phyloP scores from a whole-genome alignment of 306 rosid species.

The Lotus japonicus region DNA sequence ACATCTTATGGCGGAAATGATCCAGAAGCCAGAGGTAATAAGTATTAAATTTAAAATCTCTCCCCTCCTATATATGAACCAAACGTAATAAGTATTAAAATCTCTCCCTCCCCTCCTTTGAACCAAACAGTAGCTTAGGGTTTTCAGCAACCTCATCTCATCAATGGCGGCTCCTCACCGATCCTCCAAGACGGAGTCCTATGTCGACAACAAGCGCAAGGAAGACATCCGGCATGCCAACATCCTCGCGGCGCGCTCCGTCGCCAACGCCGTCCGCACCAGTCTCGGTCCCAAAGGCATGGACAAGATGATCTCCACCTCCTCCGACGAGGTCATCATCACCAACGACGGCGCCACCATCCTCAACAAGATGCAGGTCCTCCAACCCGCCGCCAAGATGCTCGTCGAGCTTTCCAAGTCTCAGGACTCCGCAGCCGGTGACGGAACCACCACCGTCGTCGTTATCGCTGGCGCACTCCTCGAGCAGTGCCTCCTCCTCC shows the following conservation, averaged over 20 bases:
- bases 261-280: conserved; percentile 88
- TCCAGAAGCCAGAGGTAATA: too few relatives aligned
- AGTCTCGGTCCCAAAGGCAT: conserved; percentile 93
- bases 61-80: too few relatives aligned
- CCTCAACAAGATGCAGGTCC: conserved; percentile 94
- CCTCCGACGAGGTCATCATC: conserved; percentile 88
- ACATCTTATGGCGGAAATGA: too few relatives aligned
- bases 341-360: conserved; percentile 99
- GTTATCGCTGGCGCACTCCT: conserved; percentile 85
- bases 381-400: conserved; percentile 98
- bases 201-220: conserved; percentile 93
- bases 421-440: conserved; percentile 92
- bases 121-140: too few relatives aligned
- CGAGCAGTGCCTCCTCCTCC: conserved; percentile 55
- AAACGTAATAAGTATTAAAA: too few relatives aligned
- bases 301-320: conserved; percentile 97
- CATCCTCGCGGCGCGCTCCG: conserved; percentile 75
- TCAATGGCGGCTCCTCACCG: conserved; percentile 60
- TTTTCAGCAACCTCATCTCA: too few relatives aligned
- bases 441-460: conserved; percentile 94
- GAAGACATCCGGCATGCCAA: conserved; percentile 90
- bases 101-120: too few relatives aligned
- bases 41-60: too few relatives aligned
- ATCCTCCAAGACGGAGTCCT: conserved; percentile 81
- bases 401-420: conserved; percentile 94